These are phyloP conservation scores for Escallonia rubra DNA, from an alignment of 129 eudicot genomes.

Conservation along the genomic window DNA sequence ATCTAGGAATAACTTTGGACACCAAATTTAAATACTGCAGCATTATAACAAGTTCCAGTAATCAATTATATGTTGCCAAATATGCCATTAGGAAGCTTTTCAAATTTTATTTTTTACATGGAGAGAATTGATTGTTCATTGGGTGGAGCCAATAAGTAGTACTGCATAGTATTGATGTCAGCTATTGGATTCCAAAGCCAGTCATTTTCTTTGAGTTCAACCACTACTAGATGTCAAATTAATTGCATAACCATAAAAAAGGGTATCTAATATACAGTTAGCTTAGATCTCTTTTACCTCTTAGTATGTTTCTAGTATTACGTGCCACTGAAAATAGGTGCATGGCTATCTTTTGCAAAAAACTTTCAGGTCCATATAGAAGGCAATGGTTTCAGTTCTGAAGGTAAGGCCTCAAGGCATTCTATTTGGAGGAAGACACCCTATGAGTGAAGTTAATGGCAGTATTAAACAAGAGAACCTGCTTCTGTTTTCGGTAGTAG, in stretches of 20 bases:
- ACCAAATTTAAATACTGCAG: too few relatives aligned
- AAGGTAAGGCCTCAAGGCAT: slow-evolving; percentile 40
- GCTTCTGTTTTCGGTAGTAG: slow-evolving; percentile 16
- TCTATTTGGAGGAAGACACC: slow-evolving; percentile 10
- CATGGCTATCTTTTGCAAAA: slow-evolving; percentile 37
- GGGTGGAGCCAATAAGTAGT: too few relatives aligned
- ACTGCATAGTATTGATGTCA: slow-evolving; percentile 6
- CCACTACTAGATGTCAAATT: slow-evolving; percentile 4
- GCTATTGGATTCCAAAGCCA: slow-evolving; percentile 7
- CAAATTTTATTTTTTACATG: too few relatives aligned
- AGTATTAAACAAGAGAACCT: slow-evolving; percentile 22
- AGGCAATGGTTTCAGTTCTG: slow-evolving; percentile 38
- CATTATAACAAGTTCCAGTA: too few relatives aligned
- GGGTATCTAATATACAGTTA: background rate
- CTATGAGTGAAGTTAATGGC: slow-evolving; percentile 13
- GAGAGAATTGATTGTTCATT: too few relatives aligned
- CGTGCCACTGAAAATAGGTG: slow-evolving; percentile 24
- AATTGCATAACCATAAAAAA: background rate
- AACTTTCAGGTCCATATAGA: slow-evolving; percentile 36
- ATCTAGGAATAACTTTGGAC: too few relatives aligned
- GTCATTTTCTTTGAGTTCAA: slow-evolving; percentile 2
- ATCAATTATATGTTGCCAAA: too few relatives aligned
- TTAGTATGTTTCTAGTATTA: slow-evolving; percentile 24
- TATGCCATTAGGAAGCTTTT: too few relatives aligned
- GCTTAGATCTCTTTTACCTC: slow-evolving; percentile 3